Percentiles rank a stretch among this genome's conserved stretches.
phyloP scores from a whole-genome alignment of 2,329 filamentous ascomycete species.

The Dendrostoma leiphaemia region DNA sequence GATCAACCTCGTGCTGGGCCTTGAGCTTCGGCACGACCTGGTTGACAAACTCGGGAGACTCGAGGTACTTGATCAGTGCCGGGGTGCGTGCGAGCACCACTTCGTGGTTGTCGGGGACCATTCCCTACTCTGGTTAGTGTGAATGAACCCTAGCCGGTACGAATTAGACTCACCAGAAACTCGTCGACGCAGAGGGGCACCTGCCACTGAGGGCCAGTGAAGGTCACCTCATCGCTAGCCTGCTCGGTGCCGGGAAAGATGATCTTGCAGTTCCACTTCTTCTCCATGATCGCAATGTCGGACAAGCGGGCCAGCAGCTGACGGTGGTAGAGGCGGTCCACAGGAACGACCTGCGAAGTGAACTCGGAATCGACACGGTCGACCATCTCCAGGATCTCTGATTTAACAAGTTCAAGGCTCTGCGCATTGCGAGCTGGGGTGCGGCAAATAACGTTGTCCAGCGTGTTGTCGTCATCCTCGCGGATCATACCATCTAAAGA shows the following conservation, averaged over 20 bases:
- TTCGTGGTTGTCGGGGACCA: slow-evolving; percentile 96
- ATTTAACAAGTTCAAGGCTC: slow-evolving; percentile 94
- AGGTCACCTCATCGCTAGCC: slow-evolving; percentile 92
- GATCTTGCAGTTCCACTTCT: slow-evolving; percentile 99
- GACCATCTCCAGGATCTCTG: slow-evolving; percentile 99
- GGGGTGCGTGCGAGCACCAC: slow-evolving; percentile 76
- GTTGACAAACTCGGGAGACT: slow-evolving; percentile 75
- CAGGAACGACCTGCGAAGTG: slow-evolving; percentile 87
- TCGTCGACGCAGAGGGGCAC: slow-evolving; percentile 96
- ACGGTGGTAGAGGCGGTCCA: slow-evolving; percentile 93
- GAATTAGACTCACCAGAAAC: slow-evolving; percentile 64
- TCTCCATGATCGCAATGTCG: slow-evolving; percentile 92
- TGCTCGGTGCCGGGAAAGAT: slow-evolving; percentile 97
- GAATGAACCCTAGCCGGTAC: not conserved
- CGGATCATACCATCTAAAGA: slow-evolving; percentile 71
- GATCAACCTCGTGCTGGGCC: slow-evolving; percentile 87
- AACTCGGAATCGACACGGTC: slow-evolving; percentile 97
- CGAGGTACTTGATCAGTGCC: slow-evolving; percentile 77
- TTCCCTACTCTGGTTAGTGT: slow-evolving; percentile 59
- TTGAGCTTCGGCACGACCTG: slow-evolving; percentile 84
- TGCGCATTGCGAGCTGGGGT: slow-evolving; percentile 96
- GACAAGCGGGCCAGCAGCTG: slow-evolving; percentile 84
- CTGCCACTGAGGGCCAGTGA: slow-evolving; percentile 97
- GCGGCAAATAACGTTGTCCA: slow-evolving; percentile 98
- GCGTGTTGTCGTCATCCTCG: slow-evolving; percentile 96